Evolutionary conservation across 768 basidiomycete species (phyloP).

Genomic region (Tulasnella sp.): DNA sequence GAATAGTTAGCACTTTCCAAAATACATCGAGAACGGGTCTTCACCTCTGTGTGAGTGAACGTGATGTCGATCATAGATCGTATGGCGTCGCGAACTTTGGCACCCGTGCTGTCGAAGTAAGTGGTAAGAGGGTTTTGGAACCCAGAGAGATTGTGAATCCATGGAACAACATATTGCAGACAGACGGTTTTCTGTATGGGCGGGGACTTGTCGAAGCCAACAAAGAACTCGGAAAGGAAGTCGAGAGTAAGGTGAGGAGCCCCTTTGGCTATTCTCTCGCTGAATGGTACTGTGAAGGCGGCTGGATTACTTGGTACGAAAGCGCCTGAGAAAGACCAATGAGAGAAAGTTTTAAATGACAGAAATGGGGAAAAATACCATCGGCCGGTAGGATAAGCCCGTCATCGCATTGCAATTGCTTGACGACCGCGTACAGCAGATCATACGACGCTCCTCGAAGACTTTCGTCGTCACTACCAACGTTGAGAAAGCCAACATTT

Average conservation of each 20-base stretch:
- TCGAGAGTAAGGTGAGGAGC: slow-evolving; percentile 80
- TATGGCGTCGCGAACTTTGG: slow-evolving; percentile 68
- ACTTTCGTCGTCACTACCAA: slow-evolving; percentile 61
- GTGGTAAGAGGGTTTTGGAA: slow-evolving; percentile 59
- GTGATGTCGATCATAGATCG: slow-evolving; percentile 70
- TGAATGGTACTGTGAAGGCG: slow-evolving; percentile 51
- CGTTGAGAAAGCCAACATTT: slow-evolving; percentile 75
- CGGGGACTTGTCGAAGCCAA: slow-evolving; percentile 34
- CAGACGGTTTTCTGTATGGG: slow-evolving; percentile 53
- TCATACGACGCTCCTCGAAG: slow-evolving; percentile 72
- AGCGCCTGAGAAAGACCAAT: slow-evolving; percentile 35
- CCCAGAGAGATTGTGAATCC: slow-evolving; percentile 68
- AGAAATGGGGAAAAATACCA: slow-evolving; percentile 35
- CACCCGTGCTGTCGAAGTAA: slow-evolving; percentile 61
- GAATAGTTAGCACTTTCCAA: background rate
- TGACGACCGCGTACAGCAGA: slow-evolving; percentile 64
- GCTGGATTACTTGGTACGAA: slow-evolving; percentile 57
- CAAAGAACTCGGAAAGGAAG: slow-evolving; percentile 75
- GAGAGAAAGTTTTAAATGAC: background rate
- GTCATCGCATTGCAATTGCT: slow-evolving; percentile 66
- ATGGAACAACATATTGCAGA: slow-evolving; percentile 75
- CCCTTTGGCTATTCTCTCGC: slow-evolving; percentile 58
- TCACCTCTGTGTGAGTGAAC: slow-evolving; percentile 57
- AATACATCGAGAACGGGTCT: slow-evolving; percentile 10
- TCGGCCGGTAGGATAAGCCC: slow-evolving; percentile 56